Evolutionary conservation across 345 rosid species (phyloP), one percentile per base, ranked within the genome.

Genomic region (Isatis tinctoria): DNA sequence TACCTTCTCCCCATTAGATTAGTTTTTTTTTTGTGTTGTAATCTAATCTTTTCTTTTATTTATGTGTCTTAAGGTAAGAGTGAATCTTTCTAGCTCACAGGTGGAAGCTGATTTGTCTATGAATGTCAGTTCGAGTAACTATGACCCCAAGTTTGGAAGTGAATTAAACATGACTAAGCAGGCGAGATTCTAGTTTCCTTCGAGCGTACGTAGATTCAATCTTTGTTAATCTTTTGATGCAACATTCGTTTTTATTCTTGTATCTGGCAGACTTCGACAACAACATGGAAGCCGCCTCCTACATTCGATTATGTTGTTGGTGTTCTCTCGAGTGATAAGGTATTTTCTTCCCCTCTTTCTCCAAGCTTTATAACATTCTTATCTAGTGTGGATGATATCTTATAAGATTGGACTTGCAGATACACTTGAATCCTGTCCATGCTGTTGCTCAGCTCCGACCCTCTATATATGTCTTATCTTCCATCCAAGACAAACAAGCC

Each of bases 381-480:
- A 28, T 65, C n/a, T 26, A 60, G 49, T 61, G 74, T 32, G 49
- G 69, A 53, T 52, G 6, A 49, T 51, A 30, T 32, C 37, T 67
- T 75, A 7, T 60, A 18, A 8, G n/a, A 67, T n/a, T 65, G 24
- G 27, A 67, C 27, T n/a, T 39, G 24, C 90, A 93, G 98, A 80
- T 91, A 64, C 78, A 86, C 81, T 73, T 94, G 85, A 94, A 91
- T 82, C 98, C 90, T 66, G 75, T 91, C 71, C 83, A 87, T 82
- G 85, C 93, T 58, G 87, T 84, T 75, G 89, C 87, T 78, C 96
- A 94, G 81, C 95, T 94, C 62, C 89, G 93, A 49, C 96, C 97
- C 5, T 87, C 91, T 2, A 47, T 84, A 80, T 70, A 78, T n/a
- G n/a, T n/a, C n/a, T n/a, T 82, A 83, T 79, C 71, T 85, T 16